phyloP scores from a whole-genome alignment of 768 basidiomycete species.

The Infundibulicybe gibba region DNA sequence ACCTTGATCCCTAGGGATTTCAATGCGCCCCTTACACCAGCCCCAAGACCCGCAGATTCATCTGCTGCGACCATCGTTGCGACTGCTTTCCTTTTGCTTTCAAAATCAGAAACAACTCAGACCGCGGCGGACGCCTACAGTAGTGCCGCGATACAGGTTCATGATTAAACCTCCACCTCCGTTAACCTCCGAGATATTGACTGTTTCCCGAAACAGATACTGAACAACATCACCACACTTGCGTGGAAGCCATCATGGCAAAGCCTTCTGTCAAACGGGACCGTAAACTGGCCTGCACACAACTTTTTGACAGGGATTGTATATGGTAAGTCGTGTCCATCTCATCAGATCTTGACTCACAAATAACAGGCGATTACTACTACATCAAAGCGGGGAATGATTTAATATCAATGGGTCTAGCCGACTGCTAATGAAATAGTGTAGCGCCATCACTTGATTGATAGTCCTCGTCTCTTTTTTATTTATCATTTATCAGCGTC shows the following conservation, averaged over 20 bases:
- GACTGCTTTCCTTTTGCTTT: slow-evolving; percentile 55
- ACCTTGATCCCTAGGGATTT: slow-evolving; percentile 53
- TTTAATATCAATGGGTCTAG: slow-evolving; percentile 28
- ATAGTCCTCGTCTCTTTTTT: too few species aligned
- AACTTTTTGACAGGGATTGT: slow-evolving; percentile 62
- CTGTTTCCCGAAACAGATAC: slow-evolving; percentile 26
- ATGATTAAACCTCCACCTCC: slow-evolving; percentile 10
- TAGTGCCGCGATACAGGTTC: slow-evolving; percentile 45
- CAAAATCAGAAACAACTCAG: slow-evolving; percentile 34
- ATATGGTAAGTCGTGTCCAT: slow-evolving; percentile 33
- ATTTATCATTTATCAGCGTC: too few species aligned
- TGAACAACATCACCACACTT: slow-evolving; percentile 42
- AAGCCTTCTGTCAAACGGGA: slow-evolving; percentile 63
- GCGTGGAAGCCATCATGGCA: slow-evolving; percentile 63
- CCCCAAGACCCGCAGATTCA: slow-evolving; percentile 60
- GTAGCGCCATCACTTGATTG: too few species aligned
- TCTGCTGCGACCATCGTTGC: slow-evolving; percentile 66
- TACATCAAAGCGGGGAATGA: slow-evolving; percentile 37
- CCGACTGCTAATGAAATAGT: slow-evolving; percentile 11
- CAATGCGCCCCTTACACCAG: slow-evolving; percentile 55
- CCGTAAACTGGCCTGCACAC: slow-evolving; percentile 53
- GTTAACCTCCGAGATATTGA: neutral
- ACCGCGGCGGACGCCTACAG: slow-evolving; percentile 35
- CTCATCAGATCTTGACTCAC: neutral
- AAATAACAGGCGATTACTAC: slow-evolving; percentile 39